Evolutionary conservation across 2,329 filamentous ascomycete species (phyloP).

Genomic region (Falciphora oryzae): DNA sequence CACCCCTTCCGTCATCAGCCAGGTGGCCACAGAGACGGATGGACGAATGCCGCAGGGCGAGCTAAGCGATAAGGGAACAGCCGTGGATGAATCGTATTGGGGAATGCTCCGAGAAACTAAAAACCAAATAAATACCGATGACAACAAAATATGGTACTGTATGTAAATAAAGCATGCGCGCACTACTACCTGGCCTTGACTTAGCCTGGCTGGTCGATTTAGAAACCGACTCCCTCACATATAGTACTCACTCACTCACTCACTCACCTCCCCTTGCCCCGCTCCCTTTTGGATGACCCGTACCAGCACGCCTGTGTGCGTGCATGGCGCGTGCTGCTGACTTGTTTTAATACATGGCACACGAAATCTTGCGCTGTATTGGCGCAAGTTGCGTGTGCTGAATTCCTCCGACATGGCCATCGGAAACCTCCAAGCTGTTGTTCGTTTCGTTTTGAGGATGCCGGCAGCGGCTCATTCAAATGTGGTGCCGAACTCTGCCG

Average conservation of each 20-base stretch:
- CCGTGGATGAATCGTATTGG: not conserved
- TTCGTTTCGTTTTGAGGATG: not conserved
- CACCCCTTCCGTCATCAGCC: not conserved
- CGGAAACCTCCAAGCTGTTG: not conserved
- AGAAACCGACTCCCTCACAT: not conserved
- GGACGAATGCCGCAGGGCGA: not conserved
- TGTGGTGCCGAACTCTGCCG: constrained; percentile 57
- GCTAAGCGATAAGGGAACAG: too few species aligned
- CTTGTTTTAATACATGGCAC: constrained; percentile 1
- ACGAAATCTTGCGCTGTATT: not conserved
- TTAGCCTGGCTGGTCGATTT: not conserved
- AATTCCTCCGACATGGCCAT: not conserved
- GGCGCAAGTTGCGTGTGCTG: not conserved
- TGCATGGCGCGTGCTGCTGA: not conserved
- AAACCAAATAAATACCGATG: not conserved
- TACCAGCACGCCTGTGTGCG: not conserved
- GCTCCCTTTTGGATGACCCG: not conserved
- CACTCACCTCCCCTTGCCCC: too few species aligned
- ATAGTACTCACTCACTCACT: not conserved
- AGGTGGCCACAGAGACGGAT: not conserved
- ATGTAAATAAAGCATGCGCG: not conserved
- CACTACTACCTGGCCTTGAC: not conserved
- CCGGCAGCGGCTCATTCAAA: not conserved
- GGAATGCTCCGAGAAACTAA: not conserved
- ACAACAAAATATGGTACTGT: not conserved